Percentiles rank a stretch among this genome's conserved stretches.
Conservation (phyloP, 805 yeast genomes). For the Suhomyces sp. region DNA sequence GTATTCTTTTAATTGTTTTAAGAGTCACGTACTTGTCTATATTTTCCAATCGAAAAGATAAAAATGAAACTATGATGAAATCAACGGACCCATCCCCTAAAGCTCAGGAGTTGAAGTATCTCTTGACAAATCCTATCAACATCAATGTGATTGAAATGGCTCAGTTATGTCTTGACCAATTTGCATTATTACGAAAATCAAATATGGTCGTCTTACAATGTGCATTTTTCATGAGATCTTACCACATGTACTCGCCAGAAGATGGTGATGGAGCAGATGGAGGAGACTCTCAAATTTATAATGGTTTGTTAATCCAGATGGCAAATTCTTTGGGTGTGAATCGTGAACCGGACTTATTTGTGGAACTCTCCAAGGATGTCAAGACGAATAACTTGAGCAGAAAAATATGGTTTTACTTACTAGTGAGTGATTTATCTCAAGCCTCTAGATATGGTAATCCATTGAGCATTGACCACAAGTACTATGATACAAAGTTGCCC, state of each 20-base stretch:
- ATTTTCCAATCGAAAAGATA: slow-evolving; percentile 33
- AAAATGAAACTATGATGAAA: slow-evolving; percentile 28
- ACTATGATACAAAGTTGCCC: slow-evolving; percentile 31
- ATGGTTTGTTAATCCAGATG: slow-evolving; percentile 35
- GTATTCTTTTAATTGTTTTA: slow-evolving; percentile 32
- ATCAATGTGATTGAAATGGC: slow-evolving; percentile 25
- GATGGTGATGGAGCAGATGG: slow-evolving; percentile 60
- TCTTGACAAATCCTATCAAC: slow-evolving; percentile 22
- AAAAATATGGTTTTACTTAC: slow-evolving; percentile 51
- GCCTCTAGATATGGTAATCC: slow-evolving; percentile 38
- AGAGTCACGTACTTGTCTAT: slow-evolving; percentile 36
- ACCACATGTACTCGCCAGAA: slow-evolving; percentile 58
- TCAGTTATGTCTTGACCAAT: slow-evolving; percentile 35
- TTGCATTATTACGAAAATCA: slow-evolving; percentile 41
- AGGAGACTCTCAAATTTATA: slow-evolving; percentile 53
- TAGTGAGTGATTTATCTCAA: slow-evolving; percentile 29
- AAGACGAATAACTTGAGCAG: slow-evolving; percentile 45
- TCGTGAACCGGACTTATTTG: slow-evolving; percentile 47
- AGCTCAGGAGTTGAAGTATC: slow-evolving; percentile 21
- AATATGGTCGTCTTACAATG: slow-evolving; percentile 58
- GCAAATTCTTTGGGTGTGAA: slow-evolving; percentile 49
- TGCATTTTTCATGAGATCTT: slow-evolving; percentile 55
- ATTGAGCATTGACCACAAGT: slow-evolving; percentile 24
- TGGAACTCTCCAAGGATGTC: slow-evolving; percentile 27
- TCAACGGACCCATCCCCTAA: slow-evolving; percentile 23